Base-by-base conservation (phyloP, 2,329 filamentous ascomycete genomes). In the Monosporascus sp. region DNA sequence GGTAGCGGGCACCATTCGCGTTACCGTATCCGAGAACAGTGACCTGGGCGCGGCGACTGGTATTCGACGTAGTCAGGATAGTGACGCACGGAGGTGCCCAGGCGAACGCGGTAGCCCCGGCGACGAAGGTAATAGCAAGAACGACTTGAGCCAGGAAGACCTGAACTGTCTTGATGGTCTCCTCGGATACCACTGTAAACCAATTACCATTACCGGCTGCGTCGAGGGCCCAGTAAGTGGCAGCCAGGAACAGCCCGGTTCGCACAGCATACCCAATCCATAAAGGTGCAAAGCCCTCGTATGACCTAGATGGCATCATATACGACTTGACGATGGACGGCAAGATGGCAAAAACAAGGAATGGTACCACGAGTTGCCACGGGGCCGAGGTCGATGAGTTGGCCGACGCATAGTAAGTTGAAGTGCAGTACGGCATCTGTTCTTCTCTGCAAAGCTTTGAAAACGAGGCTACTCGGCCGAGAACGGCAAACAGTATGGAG, bases 401-500 rank as follows among this genome's bases (percentile, higher is more conserved):
- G 9, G 87, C 83, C 0, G 93, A 97, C 5, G 91, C 88, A 67
- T 99, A 99, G 74, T 97, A 99, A 0, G 94, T 97, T 2, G 93
- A 96, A 51, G 83, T 85, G 76, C 94, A 99, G 73, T 88, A 95
- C 0, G 94, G 94, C 90, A 97, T 97, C 73, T 99, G 94, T 73
- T 99, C 94, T 70, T 99, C 94, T 54, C 94, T 87, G 68, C 94
- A 99, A 20, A 99, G 84, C 60, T 91, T 89, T 9, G 94, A 97
- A 60, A 93, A 85, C 1, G 92, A 96, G 1, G 91, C 88, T 3
- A 93, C 51, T 51, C 93, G 86, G 15, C 87, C 87, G 14, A 97
- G 79, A 5, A 90, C 67, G 53, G 94, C 77, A 65, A 99, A 97
- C 1, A 90, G 75, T 20, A 93, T 69, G 0, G 94, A 94, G 67